phyloP scores from a whole-genome alignment of 208 protist genomes.

The Herpetomonas samuelpessoai region DNA sequence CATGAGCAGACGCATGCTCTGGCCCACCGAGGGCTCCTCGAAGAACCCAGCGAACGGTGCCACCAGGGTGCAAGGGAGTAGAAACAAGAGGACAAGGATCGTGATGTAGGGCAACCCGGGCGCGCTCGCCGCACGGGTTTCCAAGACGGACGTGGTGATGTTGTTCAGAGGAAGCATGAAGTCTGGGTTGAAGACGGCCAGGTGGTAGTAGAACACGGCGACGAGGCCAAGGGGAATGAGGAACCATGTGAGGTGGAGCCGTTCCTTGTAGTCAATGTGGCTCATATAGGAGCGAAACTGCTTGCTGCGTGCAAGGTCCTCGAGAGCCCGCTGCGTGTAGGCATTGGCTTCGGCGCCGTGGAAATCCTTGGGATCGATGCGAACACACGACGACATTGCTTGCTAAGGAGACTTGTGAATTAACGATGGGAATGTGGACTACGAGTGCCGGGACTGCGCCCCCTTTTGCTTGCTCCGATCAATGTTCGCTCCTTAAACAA shows the following conservation, averaged over 20 bases:
- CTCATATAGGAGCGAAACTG: slow-evolving; percentile 50
- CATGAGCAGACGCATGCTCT: slow-evolving; percentile 22
- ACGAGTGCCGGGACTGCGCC: no score
- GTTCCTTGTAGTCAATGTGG: slow-evolving; percentile 63
- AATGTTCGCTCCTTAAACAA: no score
- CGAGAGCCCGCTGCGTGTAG: slow-evolving; percentile 59
- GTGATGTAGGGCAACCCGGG: slow-evolving; percentile 21
- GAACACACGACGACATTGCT: slow-evolving; percentile 19
- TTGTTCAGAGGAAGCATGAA: slow-evolving; percentile 20
- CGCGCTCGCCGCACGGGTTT: not conserved
- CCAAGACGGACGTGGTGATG: not conserved
- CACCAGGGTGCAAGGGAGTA: slow-evolving; percentile 54
- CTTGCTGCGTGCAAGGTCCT: slow-evolving; percentile 40
- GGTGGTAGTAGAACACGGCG: slow-evolving; percentile 57
- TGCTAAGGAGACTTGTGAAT: not conserved
- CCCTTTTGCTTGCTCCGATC: no score
- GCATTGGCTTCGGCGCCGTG: slow-evolving; percentile 48
- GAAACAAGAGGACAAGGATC: slow-evolving; percentile 37
- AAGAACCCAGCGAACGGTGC: slow-evolving; percentile 69
- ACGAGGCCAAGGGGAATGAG: slow-evolving; percentile 50
- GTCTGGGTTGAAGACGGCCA: slow-evolving; percentile 34
- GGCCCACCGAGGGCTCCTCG: slow-evolving; percentile 26
- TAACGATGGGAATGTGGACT: no score
- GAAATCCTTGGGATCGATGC: slow-evolving; percentile 54
- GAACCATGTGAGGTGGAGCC: slow-evolving; percentile 69